phyloP scores from a whole-genome alignment of 345 rosid species.

The Viola odorata region DNA sequence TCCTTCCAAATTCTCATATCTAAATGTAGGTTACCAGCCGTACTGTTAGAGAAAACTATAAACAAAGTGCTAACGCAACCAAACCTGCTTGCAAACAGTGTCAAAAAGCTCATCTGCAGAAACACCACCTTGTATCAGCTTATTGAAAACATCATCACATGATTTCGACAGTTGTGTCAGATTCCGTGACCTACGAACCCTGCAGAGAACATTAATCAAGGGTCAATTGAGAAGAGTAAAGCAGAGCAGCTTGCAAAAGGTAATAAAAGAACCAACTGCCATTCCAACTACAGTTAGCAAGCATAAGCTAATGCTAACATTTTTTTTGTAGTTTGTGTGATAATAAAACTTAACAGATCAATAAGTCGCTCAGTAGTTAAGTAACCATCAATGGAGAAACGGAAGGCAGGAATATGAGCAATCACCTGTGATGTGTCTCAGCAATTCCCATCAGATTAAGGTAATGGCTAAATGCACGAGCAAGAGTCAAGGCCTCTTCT shows the following conservation, averaged over 20 bases:
- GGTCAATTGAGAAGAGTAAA: background rate
- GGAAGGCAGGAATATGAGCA: background rate
- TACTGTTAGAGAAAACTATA: slow-evolving; percentile 4
- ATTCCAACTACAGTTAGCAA: background rate
- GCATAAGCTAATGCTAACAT: background rate
- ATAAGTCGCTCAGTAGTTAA: background rate
- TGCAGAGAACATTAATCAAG: slow-evolving; percentile 24
- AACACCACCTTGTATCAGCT: slow-evolving; percentile 74
- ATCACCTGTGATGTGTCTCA: slow-evolving; percentile 88
- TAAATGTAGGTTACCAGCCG: background rate
- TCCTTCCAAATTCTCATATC: background rate
- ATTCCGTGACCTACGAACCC: slow-evolving; percentile 63
- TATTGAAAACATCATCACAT: slow-evolving; percentile 82
- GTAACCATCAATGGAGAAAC: background rate
- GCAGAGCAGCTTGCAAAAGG: background rate
- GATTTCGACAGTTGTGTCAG: slow-evolving; percentile 63
- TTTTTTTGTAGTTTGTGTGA: background rate
- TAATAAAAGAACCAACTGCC: background rate
- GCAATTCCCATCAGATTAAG: slow-evolving; percentile 94
- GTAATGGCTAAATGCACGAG: slow-evolving; percentile 92
- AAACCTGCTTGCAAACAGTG: slow-evolving; percentile 86
- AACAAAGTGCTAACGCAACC: slow-evolving; percentile 3
- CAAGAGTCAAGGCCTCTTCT: slow-evolving; percentile 79
- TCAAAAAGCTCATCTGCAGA: slow-evolving; percentile 71
- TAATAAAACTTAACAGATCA: background rate